Base-by-base conservation (phyloP, 2,329 filamentous ascomycete genomes). In the Aspergillus udagawae region DNA sequence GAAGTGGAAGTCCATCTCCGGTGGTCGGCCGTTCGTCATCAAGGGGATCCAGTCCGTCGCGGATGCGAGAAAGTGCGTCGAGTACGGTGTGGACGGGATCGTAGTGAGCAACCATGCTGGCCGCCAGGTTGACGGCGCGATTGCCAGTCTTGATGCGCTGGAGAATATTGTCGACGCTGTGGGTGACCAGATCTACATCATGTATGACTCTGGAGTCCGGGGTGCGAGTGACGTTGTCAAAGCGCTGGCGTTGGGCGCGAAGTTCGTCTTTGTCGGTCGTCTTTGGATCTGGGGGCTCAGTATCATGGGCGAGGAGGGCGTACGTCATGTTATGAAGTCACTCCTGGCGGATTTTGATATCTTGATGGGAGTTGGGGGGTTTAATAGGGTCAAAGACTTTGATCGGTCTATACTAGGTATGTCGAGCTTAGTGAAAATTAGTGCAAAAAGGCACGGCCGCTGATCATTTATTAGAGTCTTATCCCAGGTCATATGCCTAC, bases 101-200 rank as follows among this genome's bases (percentile, higher is more conserved):
- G 80, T 91, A 1, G 77, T 91, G 1, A 84, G 81, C 14, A 91
- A 91, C 63, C 88, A 91, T 68, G 88, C 87, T 1, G 88, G 88
- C 0, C 72, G 88, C 21, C 83, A 87, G 69, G 82, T 86, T 2
- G 84, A 86, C 62, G 84, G 84, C 0, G 83, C 84, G 2, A 75
- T 83, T 55, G 83, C 80, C 12, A 83, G 80, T 64, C 68, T 87
- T 52, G 84, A 87, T 67, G 83, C 82, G 1, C 64, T 86, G 60
- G 83, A 86, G 72, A 81, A 79, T 57, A 86, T 87, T 56, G 80
- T 79, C 1, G 73, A 70, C 71, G 80, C 79, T 14, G 79, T 83
- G 14, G 80, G 80, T 0, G 76, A 80, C 59, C 73, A 77, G 53
- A 75, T 70, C 3, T 78, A 82, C 63, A 77, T 86, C 60, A 85